Percentiles rank a stretch among this genome's conserved stretches.
phyloP scores from a whole-genome alignment of 2,329 filamentous ascomycete genomes.

The Huntiella moniliformis region DNA sequence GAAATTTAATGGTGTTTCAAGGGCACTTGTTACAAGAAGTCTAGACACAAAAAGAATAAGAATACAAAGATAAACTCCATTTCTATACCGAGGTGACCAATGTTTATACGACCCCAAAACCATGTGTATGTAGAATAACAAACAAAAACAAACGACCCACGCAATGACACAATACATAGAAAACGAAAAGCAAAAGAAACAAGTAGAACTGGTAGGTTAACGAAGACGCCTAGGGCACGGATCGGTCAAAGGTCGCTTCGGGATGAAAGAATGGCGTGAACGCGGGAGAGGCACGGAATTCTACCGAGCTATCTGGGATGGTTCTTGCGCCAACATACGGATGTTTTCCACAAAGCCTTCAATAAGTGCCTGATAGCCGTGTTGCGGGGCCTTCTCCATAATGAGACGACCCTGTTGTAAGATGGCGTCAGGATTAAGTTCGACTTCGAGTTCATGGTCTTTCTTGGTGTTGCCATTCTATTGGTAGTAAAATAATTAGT shows the following conservation, averaged over 20 bases:
- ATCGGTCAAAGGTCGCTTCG: too few species aligned
- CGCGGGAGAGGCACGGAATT: background rate
- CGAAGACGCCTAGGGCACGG: background rate
- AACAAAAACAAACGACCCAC: background rate
- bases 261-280: too few species aligned
- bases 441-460: conserved; percentile 67
- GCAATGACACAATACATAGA: background rate
- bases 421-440: conserved; percentile 45
- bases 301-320: conserved; percentile 17
- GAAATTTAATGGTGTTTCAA: background rate
- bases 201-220: background rate
- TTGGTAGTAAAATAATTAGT: background rate
- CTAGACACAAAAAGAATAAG: conserved; percentile 3
- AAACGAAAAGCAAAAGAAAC: background rate
- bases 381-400: conserved; percentile 26
- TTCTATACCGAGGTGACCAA: too few species aligned
- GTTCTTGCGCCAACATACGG: conserved; percentile 34
- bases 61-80: background rate
- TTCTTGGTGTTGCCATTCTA: conserved; percentile 25
- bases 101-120: too few species aligned
- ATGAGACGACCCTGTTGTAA: conserved; percentile 45
- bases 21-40: background rate
- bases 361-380: conserved; percentile 48
- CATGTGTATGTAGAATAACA: background rate
- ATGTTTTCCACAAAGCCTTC: conserved; percentile 61